A percentile compares a stretch with the other conserved stretches of the same genome.
Evolutionary conservation across 352 stramenopile species (phyloP).

Genomic region (Phytophthora ohioensis): DNA sequence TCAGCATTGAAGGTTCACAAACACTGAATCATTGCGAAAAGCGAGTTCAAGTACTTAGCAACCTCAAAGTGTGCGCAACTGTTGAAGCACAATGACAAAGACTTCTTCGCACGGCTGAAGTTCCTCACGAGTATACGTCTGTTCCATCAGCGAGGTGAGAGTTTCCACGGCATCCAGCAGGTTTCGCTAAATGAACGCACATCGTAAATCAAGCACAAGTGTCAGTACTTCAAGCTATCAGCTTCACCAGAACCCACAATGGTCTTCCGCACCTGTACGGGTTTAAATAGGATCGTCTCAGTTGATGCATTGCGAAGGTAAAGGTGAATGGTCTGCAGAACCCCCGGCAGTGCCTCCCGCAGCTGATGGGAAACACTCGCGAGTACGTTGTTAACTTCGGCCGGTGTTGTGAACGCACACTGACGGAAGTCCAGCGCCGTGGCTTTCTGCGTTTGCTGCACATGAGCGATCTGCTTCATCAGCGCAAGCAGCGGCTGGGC

Average conservation of each 20-base stretch:
- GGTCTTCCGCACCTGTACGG: slow-evolving; percentile 63
- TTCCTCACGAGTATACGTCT: slow-evolving; percentile 64
- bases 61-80: slow-evolving; percentile 53
- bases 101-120: slow-evolving; percentile 51
- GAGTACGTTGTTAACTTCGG: slow-evolving; percentile 58
- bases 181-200: slow-evolving; percentile 52
- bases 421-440: slow-evolving; percentile 52
- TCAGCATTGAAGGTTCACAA: neutral
- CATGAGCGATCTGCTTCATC: slow-evolving; percentile 72
- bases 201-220: slow-evolving; percentile 9
- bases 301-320: slow-evolving; percentile 86
- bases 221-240: neutral
- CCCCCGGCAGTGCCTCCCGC: slow-evolving; percentile 45
- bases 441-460: slow-evolving; percentile 51
- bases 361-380: slow-evolving; percentile 52
- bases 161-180: slow-evolving; percentile 72
- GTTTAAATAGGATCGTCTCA: slow-evolving; percentile 86
- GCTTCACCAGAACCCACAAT: neutral
- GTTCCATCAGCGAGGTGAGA: slow-evolving; percentile 64
- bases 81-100: slow-evolving; percentile 52
- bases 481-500: slow-evolving; percentile 62
- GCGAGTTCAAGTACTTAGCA: neutral
- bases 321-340: slow-evolving; percentile 69
- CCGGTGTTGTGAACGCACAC: slow-evolving; percentile 54
- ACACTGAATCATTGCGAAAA: too few species aligned